Conservation (phyloP, 2,329 filamentous ascomycete genomes). For the Ceratocystis alfenasii region DNA sequence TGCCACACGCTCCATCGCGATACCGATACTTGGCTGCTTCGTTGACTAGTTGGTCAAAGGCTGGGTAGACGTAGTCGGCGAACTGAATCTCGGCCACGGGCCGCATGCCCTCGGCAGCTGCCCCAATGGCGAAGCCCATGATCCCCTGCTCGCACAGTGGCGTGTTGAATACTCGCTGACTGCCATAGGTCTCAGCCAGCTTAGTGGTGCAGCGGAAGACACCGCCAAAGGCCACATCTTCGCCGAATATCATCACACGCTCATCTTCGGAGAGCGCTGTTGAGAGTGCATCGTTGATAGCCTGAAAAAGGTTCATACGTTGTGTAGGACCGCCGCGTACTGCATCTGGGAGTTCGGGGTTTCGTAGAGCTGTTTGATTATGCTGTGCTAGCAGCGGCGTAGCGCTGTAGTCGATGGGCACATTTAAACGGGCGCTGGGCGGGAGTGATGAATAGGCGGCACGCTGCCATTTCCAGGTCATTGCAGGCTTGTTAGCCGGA, state of each 20-base stretch:
- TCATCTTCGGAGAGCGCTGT: constrained; percentile 75
- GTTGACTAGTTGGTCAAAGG: constrained; percentile 89
- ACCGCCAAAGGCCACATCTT: constrained; percentile 93
- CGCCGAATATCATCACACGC: constrained; percentile 80
- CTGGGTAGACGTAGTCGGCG: constrained; percentile 85
- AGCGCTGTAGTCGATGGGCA: constrained; percentile 75
- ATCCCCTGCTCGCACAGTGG: constrained; percentile 91
- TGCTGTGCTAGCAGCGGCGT: constrained; percentile 73
- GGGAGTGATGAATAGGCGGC: constrained; percentile 43
- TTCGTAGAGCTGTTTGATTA: constrained; percentile 56
- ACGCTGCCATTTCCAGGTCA: constrained; percentile 12
- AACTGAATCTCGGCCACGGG: constrained; percentile 94
- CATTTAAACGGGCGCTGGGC: constrained; percentile 58
- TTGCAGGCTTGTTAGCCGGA: neutral
- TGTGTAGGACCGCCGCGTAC: constrained; percentile 60
- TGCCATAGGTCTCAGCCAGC: constrained; percentile 74
- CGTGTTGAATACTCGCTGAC: constrained; percentile 89
- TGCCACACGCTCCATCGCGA: constrained; percentile 48
- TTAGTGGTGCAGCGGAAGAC: constrained; percentile 94
- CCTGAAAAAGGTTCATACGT: constrained; percentile 86
- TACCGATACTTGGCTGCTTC: constrained; percentile 84
- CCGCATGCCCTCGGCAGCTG: constrained; percentile 80
- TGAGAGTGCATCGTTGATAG: constrained; percentile 80
- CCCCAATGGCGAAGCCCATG: constrained; percentile 82
- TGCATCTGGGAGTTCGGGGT: constrained; percentile 57